A percentile compares a stretch with the other conserved stretches of the same genome.
Evolutionary conservation across 345 rosid genomes (phyloP).

Genomic region (Mangifera indica): DNA sequence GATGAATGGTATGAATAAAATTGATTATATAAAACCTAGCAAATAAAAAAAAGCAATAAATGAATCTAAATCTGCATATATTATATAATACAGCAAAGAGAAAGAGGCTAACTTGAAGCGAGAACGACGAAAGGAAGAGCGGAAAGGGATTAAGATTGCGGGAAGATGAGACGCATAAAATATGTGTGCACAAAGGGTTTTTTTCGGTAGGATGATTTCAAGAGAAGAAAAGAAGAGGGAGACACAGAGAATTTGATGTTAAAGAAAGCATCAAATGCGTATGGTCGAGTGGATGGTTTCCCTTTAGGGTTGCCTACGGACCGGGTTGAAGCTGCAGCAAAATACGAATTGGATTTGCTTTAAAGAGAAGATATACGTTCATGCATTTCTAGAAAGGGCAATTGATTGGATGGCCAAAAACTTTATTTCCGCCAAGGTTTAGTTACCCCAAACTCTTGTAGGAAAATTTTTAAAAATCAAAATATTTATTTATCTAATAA

Average conservation of each 20-base stretch:
- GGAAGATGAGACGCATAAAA: conserved; percentile 3
- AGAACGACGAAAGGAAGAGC: background rate
- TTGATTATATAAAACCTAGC: background rate
- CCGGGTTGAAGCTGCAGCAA: background rate
- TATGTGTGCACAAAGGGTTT: background rate
- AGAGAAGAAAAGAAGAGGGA: background rate
- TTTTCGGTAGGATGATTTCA: background rate
- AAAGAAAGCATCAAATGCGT: background rate
- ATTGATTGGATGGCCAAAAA: too few relatives aligned
- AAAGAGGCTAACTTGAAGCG: conserved; percentile 13
- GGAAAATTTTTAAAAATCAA: too few relatives aligned
- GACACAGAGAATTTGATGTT: background rate
- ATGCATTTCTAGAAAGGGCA: too few relatives aligned
- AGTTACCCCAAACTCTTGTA: too few relatives aligned
- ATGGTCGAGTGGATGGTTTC: background rate
- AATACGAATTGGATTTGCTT: too few relatives aligned
- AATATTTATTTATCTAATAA: too few relatives aligned
- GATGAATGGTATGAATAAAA: background rate
- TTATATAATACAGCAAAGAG: background rate
- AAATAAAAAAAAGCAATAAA: background rate
- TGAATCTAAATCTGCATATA: background rate
- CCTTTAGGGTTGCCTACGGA: conserved; percentile 14
- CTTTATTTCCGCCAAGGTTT: too few relatives aligned
- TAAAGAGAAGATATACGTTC: too few relatives aligned
- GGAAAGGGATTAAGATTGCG: background rate